Conservation (phyloP, 2,329 filamentous ascomycete genomes). For the Exutisphaerella laricina region DNA sequence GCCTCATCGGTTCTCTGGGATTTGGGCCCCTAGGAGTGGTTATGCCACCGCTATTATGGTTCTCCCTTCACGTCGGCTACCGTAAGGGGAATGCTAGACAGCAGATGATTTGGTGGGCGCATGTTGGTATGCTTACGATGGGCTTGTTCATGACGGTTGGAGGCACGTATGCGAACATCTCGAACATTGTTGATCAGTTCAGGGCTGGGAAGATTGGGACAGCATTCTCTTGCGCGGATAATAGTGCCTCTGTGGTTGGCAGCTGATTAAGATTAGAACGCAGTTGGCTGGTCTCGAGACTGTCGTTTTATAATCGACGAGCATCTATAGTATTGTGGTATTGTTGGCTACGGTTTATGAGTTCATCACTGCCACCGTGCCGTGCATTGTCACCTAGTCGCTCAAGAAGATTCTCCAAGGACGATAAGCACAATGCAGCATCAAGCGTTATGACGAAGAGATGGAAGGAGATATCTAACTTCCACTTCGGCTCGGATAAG, state of each 20-base stretch:
- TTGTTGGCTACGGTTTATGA: no score
- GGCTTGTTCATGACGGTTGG: conserved; percentile 44
- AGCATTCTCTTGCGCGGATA: conserved; percentile 16
- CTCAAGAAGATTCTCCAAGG: no score
- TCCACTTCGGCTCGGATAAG: no score
- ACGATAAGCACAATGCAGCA: no score
- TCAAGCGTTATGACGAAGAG: no score
- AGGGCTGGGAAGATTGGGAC: conserved; percentile 12
- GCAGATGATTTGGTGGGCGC: conserved; percentile 6
- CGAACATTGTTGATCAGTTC: conserved; percentile 16
- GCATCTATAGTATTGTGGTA: no score
- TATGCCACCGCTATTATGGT: conserved; percentile 14
- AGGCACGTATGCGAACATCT: conserved; percentile 35
- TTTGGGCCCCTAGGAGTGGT: conserved; percentile 9
- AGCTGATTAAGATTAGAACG: no score
- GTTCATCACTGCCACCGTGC: no score
- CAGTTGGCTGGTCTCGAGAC: no score
- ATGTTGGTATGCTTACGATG: conserved; percentile 25
- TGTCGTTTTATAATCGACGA: no score
- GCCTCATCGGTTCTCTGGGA: conserved; percentile 15
- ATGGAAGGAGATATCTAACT: no score
- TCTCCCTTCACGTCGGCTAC: conserved; percentile 5
- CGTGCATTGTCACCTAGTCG: no score
- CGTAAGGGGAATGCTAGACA: conserved; percentile 1
- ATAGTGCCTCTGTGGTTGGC: not conserved